phyloP scores from a whole-genome alignment of 2,329 filamentous ascomycete species.

The Colletotrichum acutatum region DNA sequence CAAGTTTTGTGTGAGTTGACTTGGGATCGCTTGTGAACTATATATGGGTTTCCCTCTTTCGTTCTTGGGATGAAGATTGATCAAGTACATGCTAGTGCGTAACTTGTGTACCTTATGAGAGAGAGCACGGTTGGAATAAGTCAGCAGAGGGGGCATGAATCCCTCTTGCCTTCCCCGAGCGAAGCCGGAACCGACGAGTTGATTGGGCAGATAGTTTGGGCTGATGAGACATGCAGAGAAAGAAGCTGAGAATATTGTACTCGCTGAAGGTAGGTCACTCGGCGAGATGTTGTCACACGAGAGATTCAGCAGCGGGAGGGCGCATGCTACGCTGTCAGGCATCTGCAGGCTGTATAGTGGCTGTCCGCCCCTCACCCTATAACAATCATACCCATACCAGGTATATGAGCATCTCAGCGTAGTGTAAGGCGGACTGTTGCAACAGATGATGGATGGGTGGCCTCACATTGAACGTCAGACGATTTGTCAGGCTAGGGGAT shows the following conservation, averaged over 20 bases:
- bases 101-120: too few species aligned
- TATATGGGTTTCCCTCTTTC: not conserved
- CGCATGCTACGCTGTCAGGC: not conserved
- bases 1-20: not conserved
- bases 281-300: not conserved
- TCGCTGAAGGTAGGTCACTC: not conserved
- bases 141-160: too few species aligned
- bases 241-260: not conserved
- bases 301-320: not conserved
- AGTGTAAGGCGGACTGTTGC: not conserved
- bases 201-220: not conserved
- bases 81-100: not conserved
- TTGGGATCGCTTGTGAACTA: not conserved
- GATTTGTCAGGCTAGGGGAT: not conserved
- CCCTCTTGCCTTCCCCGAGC: not conserved
- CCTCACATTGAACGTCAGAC: too few species aligned
- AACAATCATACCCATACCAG: not conserved
- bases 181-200: not conserved
- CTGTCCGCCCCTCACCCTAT: not conserved
- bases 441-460: not conserved
- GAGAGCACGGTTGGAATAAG: not conserved
- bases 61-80: not conserved
- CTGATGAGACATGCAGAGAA: not conserved
- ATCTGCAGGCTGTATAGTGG: not conserved
- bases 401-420: not conserved